Base-by-base conservation (phyloP, 78 protist genomes). In the Pelomyxa schiedti region DNA sequence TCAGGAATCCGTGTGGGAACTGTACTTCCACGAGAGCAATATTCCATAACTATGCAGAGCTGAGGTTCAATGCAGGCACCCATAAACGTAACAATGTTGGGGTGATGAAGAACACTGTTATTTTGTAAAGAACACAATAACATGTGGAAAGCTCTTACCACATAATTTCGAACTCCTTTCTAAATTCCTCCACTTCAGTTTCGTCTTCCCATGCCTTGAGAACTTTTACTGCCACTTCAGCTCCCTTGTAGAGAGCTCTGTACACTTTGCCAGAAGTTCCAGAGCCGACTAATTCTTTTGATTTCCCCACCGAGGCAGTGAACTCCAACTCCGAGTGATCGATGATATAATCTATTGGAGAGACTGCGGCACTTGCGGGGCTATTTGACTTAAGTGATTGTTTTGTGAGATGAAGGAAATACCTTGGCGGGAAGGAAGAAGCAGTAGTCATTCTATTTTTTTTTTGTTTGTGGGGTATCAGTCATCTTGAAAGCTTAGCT, bases 61-160 rank as follows among this genome's bases (percentile, higher is more conserved):
- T 71, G 78, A 42, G 89, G 89, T 64, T 79, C 82, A 0, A 85
- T n/a, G 7, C 74, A 75, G n/a, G 89, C 89, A 9, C 89, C 89
- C 71, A 72, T 80, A 69, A 85, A 85, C 43, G 40, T 35, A 36
- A 85, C 85, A 42, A 85, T 74, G 74, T 79, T 53, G 38, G 81
- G 69, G 53, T 80, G 72, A 64, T 81, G 71, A 29, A 85, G 72
- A 3, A 81, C 79, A 16, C n/a, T n/a, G n/a, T n/a, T n/a, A n/a
- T n/a, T n/a, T n/a, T n/a, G n/a, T n/a, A n/a, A n/a, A n/a, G n/a
- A n/a, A n/a, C n/a, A n/a, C n/a, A n/a, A n/a, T n/a, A n/a, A n/a
- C n/a, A n/a, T n/a, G n/a, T n/a, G n/a, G n/a, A n/a, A n/a, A n/a
- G n/a, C n/a, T n/a, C 39, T 1, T 72, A 77, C 6, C 82, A 76